A percentile compares a stretch with the other conserved stretches of the same genome.
These are phyloP conservation scores for Metarhizium anisopliae DNA, from an alignment of 2,329 filamentous ascomycete genomes.

Conservation along the genomic window DNA sequence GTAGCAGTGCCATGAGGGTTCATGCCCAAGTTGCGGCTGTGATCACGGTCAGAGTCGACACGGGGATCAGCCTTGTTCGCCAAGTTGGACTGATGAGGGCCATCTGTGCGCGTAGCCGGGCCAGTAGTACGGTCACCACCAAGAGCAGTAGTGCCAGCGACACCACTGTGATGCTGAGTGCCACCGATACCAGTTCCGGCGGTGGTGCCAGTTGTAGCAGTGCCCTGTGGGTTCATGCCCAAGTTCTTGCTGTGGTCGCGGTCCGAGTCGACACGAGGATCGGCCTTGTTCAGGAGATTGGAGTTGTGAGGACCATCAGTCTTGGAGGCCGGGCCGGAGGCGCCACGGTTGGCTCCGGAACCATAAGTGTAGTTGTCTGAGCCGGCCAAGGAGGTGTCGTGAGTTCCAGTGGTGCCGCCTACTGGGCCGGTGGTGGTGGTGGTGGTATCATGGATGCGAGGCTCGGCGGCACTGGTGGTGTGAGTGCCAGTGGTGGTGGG, in stretches of 20 bases:
- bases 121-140: conserved; percentile 5
- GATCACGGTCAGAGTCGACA: conserved; percentile 40
- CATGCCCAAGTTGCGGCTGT: conserved; percentile 24
- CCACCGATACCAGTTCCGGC: conserved; percentile 12
- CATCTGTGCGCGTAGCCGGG: conserved; percentile 22
- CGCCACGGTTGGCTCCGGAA: conserved; percentile 8
- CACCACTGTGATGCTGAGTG: conserved; percentile 5
- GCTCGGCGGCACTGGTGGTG: conserved; percentile 36
- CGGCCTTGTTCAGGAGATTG: conserved; percentile 39
- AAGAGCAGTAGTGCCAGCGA: conserved; percentile 5
- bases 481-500: conserved; percentile 7
- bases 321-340: conserved; percentile 16
- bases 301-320: conserved; percentile 38
- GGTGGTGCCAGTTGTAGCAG: conserved; percentile 7
- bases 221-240: conserved; percentile 22
- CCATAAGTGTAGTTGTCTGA: conserved; percentile 32
- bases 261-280: conserved; percentile 47
- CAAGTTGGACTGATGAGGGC: conserved; percentile 32
- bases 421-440: conserved; percentile 12
- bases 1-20: conserved; percentile 22
- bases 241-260: conserved; percentile 30
- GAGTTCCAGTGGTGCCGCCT: conserved; percentile 12
- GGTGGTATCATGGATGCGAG: conserved; percentile 31
- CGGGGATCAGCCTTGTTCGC: conserved; percentile 42
- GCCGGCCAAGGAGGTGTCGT: conserved; percentile 20